phyloP scores from a whole-genome alignment of 2,329 filamentous ascomycete species.

The Trichoderma afroharzianum region DNA sequence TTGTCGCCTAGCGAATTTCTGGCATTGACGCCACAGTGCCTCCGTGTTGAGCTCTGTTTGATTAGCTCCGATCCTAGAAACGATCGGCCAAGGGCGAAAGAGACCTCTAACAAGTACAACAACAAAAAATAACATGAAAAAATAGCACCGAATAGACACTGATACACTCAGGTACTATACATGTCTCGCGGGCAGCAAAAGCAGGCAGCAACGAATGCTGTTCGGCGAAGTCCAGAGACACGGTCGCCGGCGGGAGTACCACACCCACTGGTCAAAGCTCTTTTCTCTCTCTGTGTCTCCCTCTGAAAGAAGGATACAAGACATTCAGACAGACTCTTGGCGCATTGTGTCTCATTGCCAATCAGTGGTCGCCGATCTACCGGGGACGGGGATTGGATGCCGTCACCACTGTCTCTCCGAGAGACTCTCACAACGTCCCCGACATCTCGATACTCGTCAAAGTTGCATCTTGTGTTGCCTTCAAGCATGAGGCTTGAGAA shows the following conservation, averaged over 20 bases:
- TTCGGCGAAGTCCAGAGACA: neutral
- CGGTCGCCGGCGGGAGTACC: neutral
- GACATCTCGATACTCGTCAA: neutral
- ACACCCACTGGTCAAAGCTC: neutral
- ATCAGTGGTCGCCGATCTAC: constrained; percentile 4
- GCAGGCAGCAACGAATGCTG: neutral
- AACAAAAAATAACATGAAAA: neutral
- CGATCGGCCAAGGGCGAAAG: neutral
- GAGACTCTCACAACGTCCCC: neutral
- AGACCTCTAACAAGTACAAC: neutral
- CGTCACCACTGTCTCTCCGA: neutral
- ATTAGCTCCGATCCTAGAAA: constrained; percentile 9
- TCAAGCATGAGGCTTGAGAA: neutral
- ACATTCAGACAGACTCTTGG: neutral
- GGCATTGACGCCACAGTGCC: constrained; percentile 10
- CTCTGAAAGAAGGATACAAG: neutral
- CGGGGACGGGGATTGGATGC: constrained; percentile 4
- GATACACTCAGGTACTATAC: neutral
- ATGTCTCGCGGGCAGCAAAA: neutral
- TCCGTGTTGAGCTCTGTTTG: constrained; percentile 1
- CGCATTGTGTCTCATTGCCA: constrained; percentile 2
- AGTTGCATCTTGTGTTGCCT: neutral
- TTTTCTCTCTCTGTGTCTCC: neutral
- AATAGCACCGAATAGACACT: neutral
- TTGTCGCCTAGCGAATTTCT: neutral